These are phyloP conservation scores for Cairneyella variabilis DNA, from an alignment of 495 filamentous ascomycete species.

Conservation along the genomic window DNA sequence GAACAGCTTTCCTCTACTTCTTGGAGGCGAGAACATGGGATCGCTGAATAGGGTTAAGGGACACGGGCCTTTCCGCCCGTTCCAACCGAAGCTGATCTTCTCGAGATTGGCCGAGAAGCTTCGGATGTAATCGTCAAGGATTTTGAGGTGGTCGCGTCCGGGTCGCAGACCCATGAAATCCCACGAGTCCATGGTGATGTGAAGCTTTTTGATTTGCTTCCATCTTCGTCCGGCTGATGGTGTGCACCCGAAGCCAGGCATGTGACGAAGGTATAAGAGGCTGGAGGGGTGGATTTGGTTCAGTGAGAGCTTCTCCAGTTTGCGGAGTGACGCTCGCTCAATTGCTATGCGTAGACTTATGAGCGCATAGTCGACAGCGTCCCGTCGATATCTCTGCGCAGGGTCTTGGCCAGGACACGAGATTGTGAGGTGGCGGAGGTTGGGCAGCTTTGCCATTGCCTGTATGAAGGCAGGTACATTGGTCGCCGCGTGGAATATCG, in stretches of 20 bases:
- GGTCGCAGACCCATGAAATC: conserved; percentile 44
- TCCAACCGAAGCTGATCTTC: conserved; percentile 67
- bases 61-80: conserved; percentile 60
- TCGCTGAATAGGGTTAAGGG: conserved; percentile 62
- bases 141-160: conserved; percentile 67
- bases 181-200: conserved; percentile 63
- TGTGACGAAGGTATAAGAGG: conserved; percentile 64
- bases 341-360: conserved; percentile 74
- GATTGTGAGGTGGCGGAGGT: conserved; percentile 65
- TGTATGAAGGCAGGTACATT: conserved; percentile 74
- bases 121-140: conserved; percentile 69
- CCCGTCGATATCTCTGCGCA: conserved; percentile 63
- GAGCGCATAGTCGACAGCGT: conserved; percentile 76
- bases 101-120: conserved; percentile 57
- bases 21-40: conserved; percentile 52
- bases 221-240: conserved; percentile 62
- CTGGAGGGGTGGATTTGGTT: conserved; percentile 63
- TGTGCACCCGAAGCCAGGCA: conserved; percentile 60
- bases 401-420: conserved; percentile 66
- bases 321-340: conserved; percentile 57
- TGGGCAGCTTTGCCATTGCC: conserved; percentile 58
- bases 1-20: conserved; percentile 43
- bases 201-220: conserved; percentile 66
- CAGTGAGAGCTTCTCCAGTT: conserved; percentile 60
- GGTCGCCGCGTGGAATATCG: conserved; percentile 79